Conservation (phyloP, 2,329 filamentous ascomycete species). For the Apiospora malaysiana region DNA sequence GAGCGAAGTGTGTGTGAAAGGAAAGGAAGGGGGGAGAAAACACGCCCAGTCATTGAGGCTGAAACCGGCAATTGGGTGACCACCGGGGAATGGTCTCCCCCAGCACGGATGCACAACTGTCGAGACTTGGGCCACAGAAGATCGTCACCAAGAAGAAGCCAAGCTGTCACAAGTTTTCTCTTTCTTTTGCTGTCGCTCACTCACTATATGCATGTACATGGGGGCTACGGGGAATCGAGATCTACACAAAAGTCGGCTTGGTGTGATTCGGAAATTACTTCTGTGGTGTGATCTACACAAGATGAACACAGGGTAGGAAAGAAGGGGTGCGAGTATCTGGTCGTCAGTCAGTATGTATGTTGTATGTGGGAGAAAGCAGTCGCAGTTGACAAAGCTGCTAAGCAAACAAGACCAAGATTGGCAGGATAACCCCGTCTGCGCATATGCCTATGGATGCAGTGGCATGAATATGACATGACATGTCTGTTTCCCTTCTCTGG, state of each 20-base stretch:
- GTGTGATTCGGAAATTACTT: conserved; percentile 14
- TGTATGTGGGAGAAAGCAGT: neutral
- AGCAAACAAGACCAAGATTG: conserved; percentile 6
- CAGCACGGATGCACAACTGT: neutral
- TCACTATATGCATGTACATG: too few species aligned
- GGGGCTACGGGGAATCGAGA: neutral
- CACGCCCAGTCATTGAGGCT: neutral
- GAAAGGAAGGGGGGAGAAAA: neutral
- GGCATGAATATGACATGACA: neutral
- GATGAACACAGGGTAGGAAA: conserved; percentile 9
- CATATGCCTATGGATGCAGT: too few species aligned
- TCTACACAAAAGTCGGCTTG: conserved; percentile 4
- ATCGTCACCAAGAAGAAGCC: neutral
- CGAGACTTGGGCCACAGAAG: neutral
- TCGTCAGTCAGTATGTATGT: too few species aligned
- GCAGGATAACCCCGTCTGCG: neutral
- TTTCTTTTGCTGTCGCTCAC: neutral
- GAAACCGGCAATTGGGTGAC: neutral
- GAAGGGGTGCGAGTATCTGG: neutral
- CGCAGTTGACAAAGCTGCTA: neutral
- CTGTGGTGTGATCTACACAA: conserved; percentile 17
- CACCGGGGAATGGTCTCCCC: neutral
- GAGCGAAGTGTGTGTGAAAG: neutral
- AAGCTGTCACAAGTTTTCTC: neutral
- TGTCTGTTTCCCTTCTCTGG: neutral